A percentile compares a stretch with the other conserved stretches of the same genome.
phyloP scores from a whole-genome alignment of 2,329 filamentous ascomycete species.

The Monosporascus sp. region DNA sequence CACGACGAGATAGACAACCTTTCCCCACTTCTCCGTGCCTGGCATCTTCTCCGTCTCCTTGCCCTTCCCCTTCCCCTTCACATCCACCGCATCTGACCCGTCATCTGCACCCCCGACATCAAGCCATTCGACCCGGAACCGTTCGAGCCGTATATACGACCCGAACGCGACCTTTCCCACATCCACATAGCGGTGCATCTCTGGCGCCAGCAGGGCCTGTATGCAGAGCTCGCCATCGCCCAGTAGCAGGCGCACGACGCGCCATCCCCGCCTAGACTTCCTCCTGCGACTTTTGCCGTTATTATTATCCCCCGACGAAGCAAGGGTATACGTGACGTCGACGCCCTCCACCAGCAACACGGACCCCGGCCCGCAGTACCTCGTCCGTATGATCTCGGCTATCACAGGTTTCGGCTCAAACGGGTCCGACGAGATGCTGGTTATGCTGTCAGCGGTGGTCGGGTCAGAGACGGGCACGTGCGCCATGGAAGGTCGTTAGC shows the following conservation, averaged over 20 bases:
- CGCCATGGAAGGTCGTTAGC: neutral
- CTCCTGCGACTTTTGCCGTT: neutral
- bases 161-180: constrained; percentile 39
- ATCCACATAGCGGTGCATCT: constrained; percentile 44
- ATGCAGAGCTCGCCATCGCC: constrained; percentile 49
- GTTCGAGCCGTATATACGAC: constrained; percentile 42
- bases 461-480: neutral
- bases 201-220: constrained; percentile 43
- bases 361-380: constrained; percentile 40
- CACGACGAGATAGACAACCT: constrained; percentile 39
- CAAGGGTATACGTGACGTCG: constrained; percentile 30
- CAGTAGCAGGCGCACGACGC: constrained; percentile 41
- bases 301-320: constrained; percentile 10
- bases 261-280: constrained; percentile 26
- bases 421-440: neutral
- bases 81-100: neutral
- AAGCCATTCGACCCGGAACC: constrained; percentile 31
- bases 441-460: neutral
- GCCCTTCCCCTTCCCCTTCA: constrained; percentile 2
- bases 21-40: constrained; percentile 1
- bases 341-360: constrained; percentile 45
- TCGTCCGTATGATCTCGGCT: constrained; percentile 41
- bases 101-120: constrained; percentile 2
- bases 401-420: constrained; percentile 35
- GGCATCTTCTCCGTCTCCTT: constrained; percentile 4